Evolutionary conservation across 2,329 filamentous ascomycete species (phyloP).

Genomic region (Ophiostoma tasmaniense): DNA sequence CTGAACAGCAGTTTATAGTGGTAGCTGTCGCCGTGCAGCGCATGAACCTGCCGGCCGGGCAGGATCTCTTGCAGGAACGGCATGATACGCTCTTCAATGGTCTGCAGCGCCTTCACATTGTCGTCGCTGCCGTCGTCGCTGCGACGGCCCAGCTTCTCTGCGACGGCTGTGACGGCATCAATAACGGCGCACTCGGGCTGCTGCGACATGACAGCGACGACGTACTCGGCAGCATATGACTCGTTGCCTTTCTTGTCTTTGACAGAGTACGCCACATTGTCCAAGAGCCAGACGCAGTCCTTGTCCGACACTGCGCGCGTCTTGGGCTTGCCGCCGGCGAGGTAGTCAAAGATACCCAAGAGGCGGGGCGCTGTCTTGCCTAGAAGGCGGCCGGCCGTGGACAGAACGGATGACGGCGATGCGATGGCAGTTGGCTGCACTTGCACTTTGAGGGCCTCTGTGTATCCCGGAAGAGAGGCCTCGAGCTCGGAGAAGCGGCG

Average conservation of each 20-base stretch:
- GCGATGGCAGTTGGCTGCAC: background rate
- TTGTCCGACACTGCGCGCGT: slow-evolving; percentile 50
- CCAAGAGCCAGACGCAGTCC: slow-evolving; percentile 79
- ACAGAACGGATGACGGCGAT: slow-evolving; percentile 16
- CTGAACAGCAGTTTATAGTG: slow-evolving; percentile 47
- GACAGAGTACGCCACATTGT: slow-evolving; percentile 67
- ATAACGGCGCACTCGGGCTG: slow-evolving; percentile 59
- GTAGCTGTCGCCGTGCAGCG: slow-evolving; percentile 43
- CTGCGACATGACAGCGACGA: slow-evolving; percentile 71
- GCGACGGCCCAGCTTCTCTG: slow-evolving; percentile 50
- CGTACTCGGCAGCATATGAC: slow-evolving; percentile 72
- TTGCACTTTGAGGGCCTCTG: background rate
- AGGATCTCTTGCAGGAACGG: slow-evolving; percentile 73
- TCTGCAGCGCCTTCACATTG: slow-evolving; percentile 35
- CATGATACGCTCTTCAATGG: slow-evolving; percentile 57
- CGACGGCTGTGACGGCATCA: slow-evolving; percentile 61
- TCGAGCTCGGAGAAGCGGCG: slow-evolving; percentile 44
- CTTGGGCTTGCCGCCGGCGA: slow-evolving; percentile 49
- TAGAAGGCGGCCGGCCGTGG: slow-evolving; percentile 1
- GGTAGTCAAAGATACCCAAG: slow-evolving; percentile 39
- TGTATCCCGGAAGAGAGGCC: slow-evolving; percentile 33
- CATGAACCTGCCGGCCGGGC: slow-evolving; percentile 59
- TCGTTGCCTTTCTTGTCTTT: slow-evolving; percentile 33
- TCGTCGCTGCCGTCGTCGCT: slow-evolving; percentile 32
- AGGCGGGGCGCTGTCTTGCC: slow-evolving; percentile 23